Percentiles rank a stretch among this genome's conserved stretches.
Conservation (phyloP, 2,329 filamentous ascomycete genomes). For the Hymenoscyphus fraxineus region DNA sequence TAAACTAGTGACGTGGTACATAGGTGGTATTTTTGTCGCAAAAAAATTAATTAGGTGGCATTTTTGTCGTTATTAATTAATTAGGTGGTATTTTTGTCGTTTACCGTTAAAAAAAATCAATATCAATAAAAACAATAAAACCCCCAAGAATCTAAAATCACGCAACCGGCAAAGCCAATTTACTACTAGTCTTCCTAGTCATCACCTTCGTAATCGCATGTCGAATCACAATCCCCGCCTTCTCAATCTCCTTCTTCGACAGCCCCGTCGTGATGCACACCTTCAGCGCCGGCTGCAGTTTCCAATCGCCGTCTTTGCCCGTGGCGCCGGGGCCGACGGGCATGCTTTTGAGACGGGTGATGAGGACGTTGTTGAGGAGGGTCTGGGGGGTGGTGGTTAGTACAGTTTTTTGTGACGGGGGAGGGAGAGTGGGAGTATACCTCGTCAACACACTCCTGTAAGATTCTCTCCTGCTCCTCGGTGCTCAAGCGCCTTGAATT, state of each 20-base stretch:
- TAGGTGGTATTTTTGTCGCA: too few relatives aligned
- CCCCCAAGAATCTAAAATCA: too few relatives aligned
- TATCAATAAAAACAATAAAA: too few relatives aligned
- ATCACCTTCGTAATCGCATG: conserved; percentile 95
- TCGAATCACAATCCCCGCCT: conserved; percentile 80
- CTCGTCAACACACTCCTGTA: conserved; percentile 96
- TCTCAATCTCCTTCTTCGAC: conserved; percentile 92
- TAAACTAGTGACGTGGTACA: too few relatives aligned
- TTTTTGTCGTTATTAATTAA: too few relatives aligned
- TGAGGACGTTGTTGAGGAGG: conserved; percentile 81
- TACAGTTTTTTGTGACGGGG: conserved; percentile 10
- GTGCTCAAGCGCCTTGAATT: conserved; percentile 62
- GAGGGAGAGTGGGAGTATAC: conserved; percentile 46
- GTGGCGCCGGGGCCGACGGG: conserved; percentile 61
- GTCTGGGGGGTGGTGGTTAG: conserved; percentile 46
- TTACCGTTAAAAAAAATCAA: too few relatives aligned
- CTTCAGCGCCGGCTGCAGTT: conserved; percentile 78
- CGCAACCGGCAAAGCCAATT: conserved; percentile 35
- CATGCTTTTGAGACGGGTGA: conserved; percentile 79
- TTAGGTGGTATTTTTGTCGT: too few relatives aligned
- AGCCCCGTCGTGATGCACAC: conserved; percentile 85
- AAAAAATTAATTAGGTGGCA: too few relatives aligned
- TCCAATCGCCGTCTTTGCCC: conserved; percentile 66
- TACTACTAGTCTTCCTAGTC: conserved; percentile 55
- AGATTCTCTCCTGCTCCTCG: conserved; percentile 76